Percentiles rank a stretch among this genome's conserved stretches.
Evolutionary conservation across 352 stramenopile species (phyloP).

Genomic region (Phytopythium vexans): DNA sequence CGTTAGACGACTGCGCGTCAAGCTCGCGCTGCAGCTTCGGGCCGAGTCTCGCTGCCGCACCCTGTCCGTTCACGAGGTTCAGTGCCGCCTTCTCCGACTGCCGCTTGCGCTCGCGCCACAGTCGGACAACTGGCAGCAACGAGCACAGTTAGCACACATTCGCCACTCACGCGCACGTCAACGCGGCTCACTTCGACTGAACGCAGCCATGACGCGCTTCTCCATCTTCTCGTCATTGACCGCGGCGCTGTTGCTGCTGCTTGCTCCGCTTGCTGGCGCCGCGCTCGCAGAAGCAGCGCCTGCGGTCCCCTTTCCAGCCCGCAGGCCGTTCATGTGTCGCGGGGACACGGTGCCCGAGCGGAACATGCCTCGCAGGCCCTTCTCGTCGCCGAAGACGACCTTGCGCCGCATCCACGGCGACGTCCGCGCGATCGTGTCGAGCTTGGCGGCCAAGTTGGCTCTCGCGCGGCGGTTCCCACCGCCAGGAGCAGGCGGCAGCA

Average conservation of each 20-base stretch:
- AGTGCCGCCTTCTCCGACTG: slow-evolving; percentile 43
- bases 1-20: slow-evolving; percentile 53
- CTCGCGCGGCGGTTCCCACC: not conserved
- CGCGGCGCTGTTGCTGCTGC: not conserved
- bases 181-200: slow-evolving; percentile 44
- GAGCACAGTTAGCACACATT: not conserved
- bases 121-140: slow-evolving; percentile 37
- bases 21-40: slow-evolving; percentile 54
- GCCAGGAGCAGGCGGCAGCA: too few relatives aligned
- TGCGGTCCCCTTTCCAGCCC: too few relatives aligned
- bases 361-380: slow-evolving; percentile 8
- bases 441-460: slow-evolving; percentile 46
- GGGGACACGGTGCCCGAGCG: slow-evolving; percentile 3
- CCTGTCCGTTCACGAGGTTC: slow-evolving; percentile 43
- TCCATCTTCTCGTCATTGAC: slow-evolving; percentile 11
- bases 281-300: too few relatives aligned
- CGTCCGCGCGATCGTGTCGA: slow-evolving; percentile 53
- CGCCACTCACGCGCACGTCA: not conserved
- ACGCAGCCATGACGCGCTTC: slow-evolving; percentile 41
- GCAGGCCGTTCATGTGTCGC: slow-evolving; percentile 8
- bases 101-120: slow-evolving; percentile 59
- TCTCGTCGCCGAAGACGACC: slow-evolving; percentile 49
- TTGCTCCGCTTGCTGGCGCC: slow-evolving; percentile 1
- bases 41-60: slow-evolving; percentile 8
- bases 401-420: slow-evolving; percentile 58